phyloP scores from a whole-genome alignment of 2,329 filamentous ascomycete genomes.

The Sarocladium strictum region DNA sequence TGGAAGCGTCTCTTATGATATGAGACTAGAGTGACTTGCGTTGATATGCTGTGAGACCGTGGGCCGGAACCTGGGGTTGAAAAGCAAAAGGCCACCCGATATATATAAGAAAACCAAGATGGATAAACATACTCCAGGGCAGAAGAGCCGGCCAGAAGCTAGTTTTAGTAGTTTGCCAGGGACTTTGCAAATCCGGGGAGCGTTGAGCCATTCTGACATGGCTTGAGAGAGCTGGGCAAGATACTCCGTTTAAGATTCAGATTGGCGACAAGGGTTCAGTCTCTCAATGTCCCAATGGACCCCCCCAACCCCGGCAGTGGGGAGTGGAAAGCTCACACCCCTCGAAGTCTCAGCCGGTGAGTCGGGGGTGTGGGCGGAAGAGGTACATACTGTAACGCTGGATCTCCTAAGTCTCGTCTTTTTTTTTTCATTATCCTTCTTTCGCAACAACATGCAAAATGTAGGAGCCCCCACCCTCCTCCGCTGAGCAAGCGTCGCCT shows the following conservation, averaged over 20 bases:
- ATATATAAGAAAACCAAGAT: constrained; percentile 3
- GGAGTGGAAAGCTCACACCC: neutral
- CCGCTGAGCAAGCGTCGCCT: neutral
- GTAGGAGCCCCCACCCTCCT: constrained; percentile 1
- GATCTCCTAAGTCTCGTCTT: neutral
- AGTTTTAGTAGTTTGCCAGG: constrained; percentile 2
- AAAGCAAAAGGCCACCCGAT: constrained; percentile 6
- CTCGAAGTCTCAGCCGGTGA: neutral
- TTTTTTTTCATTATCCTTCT: neutral
- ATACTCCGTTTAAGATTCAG: neutral
- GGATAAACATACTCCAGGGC: neutral
- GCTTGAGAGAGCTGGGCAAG: neutral
- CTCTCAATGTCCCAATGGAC: neutral
- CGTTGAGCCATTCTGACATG: neutral
- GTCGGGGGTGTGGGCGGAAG: neutral
- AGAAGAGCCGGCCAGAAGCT: neutral
- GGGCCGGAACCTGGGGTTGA: constrained; percentile 5
- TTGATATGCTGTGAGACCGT: constrained; percentile 3
- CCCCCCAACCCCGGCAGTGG: too few species aligned
- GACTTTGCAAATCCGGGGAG: constrained; percentile 3
- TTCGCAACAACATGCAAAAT: constrained; percentile 1
- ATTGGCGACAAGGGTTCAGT: neutral
- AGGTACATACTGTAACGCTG: neutral
- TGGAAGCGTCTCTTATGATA: neutral
- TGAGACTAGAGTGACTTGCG: neutral